A percentile compares a stretch with the other conserved stretches of the same genome.
These are phyloP conservation scores for Fusarium sp. DNA, from an alignment of 2,329 filamentous ascomycete species.

Conservation along the genomic window DNA sequence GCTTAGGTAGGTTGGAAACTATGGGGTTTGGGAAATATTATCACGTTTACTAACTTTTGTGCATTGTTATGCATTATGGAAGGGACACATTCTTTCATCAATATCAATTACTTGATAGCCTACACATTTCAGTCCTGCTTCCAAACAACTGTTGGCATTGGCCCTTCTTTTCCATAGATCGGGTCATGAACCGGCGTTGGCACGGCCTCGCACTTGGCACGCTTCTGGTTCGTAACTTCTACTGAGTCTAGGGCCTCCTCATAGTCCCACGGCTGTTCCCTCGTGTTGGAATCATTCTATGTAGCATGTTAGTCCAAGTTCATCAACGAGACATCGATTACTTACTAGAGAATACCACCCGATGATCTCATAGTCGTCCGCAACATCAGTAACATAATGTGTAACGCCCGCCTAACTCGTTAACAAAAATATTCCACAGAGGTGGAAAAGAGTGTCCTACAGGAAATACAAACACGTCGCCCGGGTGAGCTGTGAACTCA, in stretches of 20 bases:
- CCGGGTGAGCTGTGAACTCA: not conserved
- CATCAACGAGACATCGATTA: not conserved
- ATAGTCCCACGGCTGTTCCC: constrained; percentile 2
- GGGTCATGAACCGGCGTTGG: constrained; percentile 7
- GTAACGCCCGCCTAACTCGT: constrained; percentile 6
- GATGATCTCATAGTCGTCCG: constrained; percentile 6
- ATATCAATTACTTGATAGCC: too few species aligned
- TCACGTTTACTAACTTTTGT: too few species aligned
- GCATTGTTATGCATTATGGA: too few species aligned
- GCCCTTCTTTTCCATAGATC: constrained; percentile 12
- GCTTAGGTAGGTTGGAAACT: too few species aligned
- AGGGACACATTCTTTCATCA: too few species aligned
- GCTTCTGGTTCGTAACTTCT: constrained; percentile 1
- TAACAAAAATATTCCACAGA: too few species aligned
- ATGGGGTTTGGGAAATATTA: too few species aligned
- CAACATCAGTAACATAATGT: constrained; percentile 4
- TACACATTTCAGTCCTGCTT: not conserved
- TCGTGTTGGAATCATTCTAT: not conserved
- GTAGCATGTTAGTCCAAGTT: not conserved
- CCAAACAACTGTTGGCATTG: not conserved
- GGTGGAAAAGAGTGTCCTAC: not conserved
- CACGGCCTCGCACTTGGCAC: not conserved
- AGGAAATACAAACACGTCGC: constrained; percentile 11
- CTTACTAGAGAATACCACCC: constrained; percentile 9
- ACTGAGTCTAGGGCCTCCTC: not conserved